phyloP scores from a whole-genome alignment of 148 eudicot species.

The Euryodendron excelsum region DNA sequence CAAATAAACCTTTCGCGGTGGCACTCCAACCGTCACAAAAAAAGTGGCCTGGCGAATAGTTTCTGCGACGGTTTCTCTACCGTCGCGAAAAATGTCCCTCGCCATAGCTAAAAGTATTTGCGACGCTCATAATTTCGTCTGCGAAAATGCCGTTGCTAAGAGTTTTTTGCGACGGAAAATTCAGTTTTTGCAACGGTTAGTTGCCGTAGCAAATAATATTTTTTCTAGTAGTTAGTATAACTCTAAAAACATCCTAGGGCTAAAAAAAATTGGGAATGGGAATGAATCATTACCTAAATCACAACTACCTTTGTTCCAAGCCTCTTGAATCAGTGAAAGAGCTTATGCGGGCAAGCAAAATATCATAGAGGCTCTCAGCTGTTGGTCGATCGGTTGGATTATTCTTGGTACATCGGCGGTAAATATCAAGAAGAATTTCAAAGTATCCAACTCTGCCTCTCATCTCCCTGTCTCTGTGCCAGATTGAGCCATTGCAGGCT shows the following conservation, averaged over 20 bases:
- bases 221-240: background rate
- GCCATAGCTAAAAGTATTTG: too few relatives aligned
- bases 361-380: constrained; percentile 51
- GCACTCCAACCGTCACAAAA: too few relatives aligned
- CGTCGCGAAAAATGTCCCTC: too few relatives aligned
- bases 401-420: constrained; percentile 54
- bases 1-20: too few relatives aligned
- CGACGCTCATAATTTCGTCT: too few relatives aligned
- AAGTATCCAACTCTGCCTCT: constrained; percentile 46
- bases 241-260: constrained; percentile 22
- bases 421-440: constrained; percentile 53
- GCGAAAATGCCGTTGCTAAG: too few relatives aligned
- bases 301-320: constrained; percentile 25
- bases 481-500: constrained; percentile 35
- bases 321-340: constrained; percentile 27
- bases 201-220: background rate
- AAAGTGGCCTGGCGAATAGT: too few relatives aligned
- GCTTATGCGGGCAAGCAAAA: constrained; percentile 41
- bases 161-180: background rate
- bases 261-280: constrained; percentile 21
- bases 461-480: constrained; percentile 24
- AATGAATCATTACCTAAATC: constrained; percentile 11
- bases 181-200: too few relatives aligned
- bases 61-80: too few relatives aligned
- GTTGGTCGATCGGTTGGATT: constrained; percentile 74